Evolutionary conservation across 257 asterid genomes (phyloP).

Genomic region (Fraxinus cuspidata): DNA sequence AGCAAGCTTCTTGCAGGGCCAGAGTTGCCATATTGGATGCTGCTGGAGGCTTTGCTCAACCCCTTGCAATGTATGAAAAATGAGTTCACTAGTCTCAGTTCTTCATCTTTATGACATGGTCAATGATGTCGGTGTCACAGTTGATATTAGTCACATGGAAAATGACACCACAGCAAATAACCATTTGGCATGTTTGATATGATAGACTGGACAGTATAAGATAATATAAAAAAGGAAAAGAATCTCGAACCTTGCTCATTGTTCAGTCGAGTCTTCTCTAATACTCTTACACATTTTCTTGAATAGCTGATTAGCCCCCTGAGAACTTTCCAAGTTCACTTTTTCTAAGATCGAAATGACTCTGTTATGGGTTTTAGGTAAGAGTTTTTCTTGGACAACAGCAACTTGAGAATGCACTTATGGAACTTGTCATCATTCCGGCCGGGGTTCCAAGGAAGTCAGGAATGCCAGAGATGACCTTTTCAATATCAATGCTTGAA

Average conservation of each 20-base stretch:
- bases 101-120: constrained; percentile 96
- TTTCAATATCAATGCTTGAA: constrained; percentile 85
- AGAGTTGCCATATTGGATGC: constrained; percentile 92
- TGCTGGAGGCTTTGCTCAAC: constrained; percentile 95
- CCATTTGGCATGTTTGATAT: no score
- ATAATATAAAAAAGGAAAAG: no score
- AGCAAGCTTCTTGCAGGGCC: constrained; percentile 61
- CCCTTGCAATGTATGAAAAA: constrained; percentile 81
- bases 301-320: no score
- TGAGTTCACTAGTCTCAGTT: constrained; percentile 86
- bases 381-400: constrained; percentile 79
- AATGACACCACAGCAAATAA: no score
- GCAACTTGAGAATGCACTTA: constrained; percentile 72
- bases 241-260: no score
- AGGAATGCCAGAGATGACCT: constrained; percentile 87
- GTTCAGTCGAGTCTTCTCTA: no score
- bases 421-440: constrained; percentile 81
- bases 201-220: no score
- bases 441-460: constrained; percentile 89
- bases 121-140: constrained; percentile 88
- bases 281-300: no score
- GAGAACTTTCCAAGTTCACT: no score
- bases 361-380: constrained; percentile 42
- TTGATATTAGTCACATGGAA: constrained; percentile 93
- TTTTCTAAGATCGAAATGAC: no score